These are phyloP conservation scores for Iris macrosiphon DNA, from an alignment of 106 monocot genomes.

Conservation along the genomic window DNA sequence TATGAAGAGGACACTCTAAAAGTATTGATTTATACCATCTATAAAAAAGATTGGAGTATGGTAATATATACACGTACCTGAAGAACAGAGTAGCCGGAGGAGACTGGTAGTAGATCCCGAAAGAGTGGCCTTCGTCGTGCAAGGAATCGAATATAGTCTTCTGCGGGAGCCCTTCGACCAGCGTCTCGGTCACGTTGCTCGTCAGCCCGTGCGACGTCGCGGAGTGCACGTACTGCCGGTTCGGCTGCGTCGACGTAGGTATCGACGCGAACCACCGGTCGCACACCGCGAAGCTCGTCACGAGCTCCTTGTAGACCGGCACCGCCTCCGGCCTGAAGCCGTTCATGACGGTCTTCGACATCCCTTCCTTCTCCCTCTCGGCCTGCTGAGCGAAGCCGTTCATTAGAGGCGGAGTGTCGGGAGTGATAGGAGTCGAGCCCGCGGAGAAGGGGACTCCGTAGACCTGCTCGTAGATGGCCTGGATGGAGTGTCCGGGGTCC, in stretches of 20 bases:
- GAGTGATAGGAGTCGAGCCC: conserved; percentile 46
- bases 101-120: conserved; percentile 88
- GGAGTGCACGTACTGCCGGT: conserved; percentile 82
- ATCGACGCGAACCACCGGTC: conserved; percentile 91
- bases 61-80: conserved; percentile 31
- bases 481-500: conserved; percentile 93
- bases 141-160: conserved; percentile 85
- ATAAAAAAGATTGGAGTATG: too few species aligned
- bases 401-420: conserved; percentile 43
- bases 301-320: conserved; percentile 73
- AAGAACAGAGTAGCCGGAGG: conserved; percentile 84
- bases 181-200: conserved; percentile 60
- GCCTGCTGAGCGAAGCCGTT: conserved; percentile 86
- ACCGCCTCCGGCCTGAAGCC: conserved; percentile 72
- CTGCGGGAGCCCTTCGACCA: conserved; percentile 69
- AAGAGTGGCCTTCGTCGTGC: conserved; percentile 55
- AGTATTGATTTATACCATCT: too few species aligned
- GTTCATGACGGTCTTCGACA: conserved; percentile 66
- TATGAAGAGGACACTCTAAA: too few species aligned
- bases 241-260: conserved; percentile 92
- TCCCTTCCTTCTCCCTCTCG: conserved; percentile 53
- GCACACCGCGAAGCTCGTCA: conserved; percentile 77
- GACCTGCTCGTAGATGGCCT: conserved; percentile 89
- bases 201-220: conserved; percentile 78
- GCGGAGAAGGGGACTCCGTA: conserved; percentile 54